phyloP scores from a whole-genome alignment of 257 asterid species.

The Galeopsis tetrahit region DNA sequence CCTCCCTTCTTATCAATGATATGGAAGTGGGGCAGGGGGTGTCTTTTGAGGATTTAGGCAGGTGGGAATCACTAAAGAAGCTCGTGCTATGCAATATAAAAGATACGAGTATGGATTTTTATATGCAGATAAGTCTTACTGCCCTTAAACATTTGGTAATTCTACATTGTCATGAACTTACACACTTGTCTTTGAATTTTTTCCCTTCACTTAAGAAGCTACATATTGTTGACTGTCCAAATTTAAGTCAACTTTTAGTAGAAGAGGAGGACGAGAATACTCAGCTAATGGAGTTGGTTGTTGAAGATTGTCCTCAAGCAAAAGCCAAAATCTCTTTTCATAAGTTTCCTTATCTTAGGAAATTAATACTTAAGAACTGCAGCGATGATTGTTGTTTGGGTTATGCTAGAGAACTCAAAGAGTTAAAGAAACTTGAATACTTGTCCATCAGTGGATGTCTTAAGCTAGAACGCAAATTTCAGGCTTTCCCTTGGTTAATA shows the following conservation, averaged over 20 bases:
- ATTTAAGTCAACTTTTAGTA: neutral
- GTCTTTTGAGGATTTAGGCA: neutral
- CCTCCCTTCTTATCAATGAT: conserved; percentile 24
- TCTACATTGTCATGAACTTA: conserved; percentile 19
- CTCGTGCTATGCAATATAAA: conserved; percentile 19
- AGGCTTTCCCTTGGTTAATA: neutral
- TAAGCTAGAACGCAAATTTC: neutral
- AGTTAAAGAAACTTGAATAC: conserved; percentile 22
- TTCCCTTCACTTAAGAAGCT: conserved; percentile 16
- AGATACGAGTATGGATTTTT: neutral
- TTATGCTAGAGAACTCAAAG: neutral
- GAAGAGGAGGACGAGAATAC: neutral
- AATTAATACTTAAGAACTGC: conserved; percentile 10
- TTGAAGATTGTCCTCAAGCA: conserved; percentile 24
- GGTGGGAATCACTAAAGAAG: conserved; percentile 6
- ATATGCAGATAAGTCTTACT: neutral
- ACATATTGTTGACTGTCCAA: conserved; percentile 19
- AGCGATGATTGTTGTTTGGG: neutral
- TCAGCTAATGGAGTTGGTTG: conserved; percentile 1
- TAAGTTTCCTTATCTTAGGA: neutral
- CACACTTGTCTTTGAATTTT: neutral
- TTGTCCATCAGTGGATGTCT: conserved; percentile 21
- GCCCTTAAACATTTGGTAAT: conserved; percentile 24
- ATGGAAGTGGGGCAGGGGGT: neutral
- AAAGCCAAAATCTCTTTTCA: neutral